Evolutionary conservation across 2,329 filamentous ascomycete genomes (phyloP), one percentile per base, ranked within the genome.

Genomic region (Blastomyces silverae): DNA sequence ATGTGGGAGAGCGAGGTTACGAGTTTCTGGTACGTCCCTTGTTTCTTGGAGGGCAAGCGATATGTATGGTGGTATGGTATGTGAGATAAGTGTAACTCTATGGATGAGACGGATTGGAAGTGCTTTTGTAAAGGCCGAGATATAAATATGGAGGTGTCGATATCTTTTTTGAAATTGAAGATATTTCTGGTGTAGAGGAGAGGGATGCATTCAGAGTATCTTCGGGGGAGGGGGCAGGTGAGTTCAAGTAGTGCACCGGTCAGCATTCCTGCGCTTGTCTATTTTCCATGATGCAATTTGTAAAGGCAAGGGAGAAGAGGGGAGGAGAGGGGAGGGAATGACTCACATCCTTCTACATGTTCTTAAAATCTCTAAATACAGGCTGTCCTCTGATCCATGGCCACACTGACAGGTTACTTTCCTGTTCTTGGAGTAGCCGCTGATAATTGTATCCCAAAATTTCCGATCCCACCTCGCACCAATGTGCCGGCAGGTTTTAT

Each of bases 171-270:
- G 58, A 60, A 60, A 48, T 46, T 60, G 42, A 60, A 60, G 15
- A 25, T 48, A 42, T 60, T 60, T 31, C 42, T n/a, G 1, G 58
- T 48, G 58, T 60, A 60, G 17, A 60, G 39, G 22, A 60, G 28
- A 22, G 58, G 37, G n/a, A 60, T 60, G 25, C 58, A 46, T 46
- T 60, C 58, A 25, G 58, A 60, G 48, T 60, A 60, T 31, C 58
- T 60, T 2, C 0, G 3, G 48, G 0, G 20, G 1, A 4, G 20
- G 39, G 22, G 2, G 10, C 44, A 39, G 28, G 22, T 10, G 1
- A 17, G 25, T 44, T 44, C 17, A 28, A 25, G 3, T 20, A 20
- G 42, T 2, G 13, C 7, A 20, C 28, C 22, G 8, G 42, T 60
- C 5, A 60, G 37, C 25, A 48, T 22, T 42, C 4, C 3, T 34